Evolutionary conservation across 345 rosid genomes (phyloP), one percentile per base, ranked within the genome.

Genomic region (Cardamine chenopodiifolia): DNA sequence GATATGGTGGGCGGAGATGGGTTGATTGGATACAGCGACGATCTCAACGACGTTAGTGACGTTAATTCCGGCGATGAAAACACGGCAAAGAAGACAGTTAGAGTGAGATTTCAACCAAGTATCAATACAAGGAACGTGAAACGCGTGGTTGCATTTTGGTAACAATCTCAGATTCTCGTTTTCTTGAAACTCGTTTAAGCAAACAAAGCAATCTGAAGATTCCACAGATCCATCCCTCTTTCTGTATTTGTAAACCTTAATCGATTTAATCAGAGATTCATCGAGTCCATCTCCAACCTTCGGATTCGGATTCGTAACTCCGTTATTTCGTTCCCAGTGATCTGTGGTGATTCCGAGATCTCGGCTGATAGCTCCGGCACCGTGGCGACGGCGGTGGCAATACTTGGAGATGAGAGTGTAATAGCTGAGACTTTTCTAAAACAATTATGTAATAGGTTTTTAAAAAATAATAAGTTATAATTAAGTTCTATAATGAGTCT

Each of bases 91-190:
- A 52, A 96, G 98, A 50, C 98, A 93, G 5, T 80, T 93, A 7
- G 97, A 84, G 72, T 89, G 90, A 44, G 96, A 88, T 60, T 80
- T 87, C 6, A 90, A 78, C 97, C 98, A 93, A n/a, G 97, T 80
- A 67, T 93, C 97, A 25, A 90, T 90, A 35, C 97, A 93, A 23
- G 89, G 83, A 2, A 90, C 78, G 40, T 90, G 98, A 61, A 93
- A 93, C 14, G 97, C 97, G 58, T 93, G 98, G 64, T 68, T 85
- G 49, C 98, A 90, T 47, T 89, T 85, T 0, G 96, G 98, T 68
- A 89, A n/a, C 22, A 89, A 28, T 71, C 96, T 68, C 59, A 88
- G 50, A 67, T 77, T 85, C 82, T 90, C 98, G 5, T 86, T 63
- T n/a, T 93, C 96, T 25, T 79, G 76, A 35, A 93, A 93, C 34